These are phyloP conservation scores for Blastobotrys elegans DNA, from an alignment of 1,139 yeast genomes.

Conservation along the genomic window DNA sequence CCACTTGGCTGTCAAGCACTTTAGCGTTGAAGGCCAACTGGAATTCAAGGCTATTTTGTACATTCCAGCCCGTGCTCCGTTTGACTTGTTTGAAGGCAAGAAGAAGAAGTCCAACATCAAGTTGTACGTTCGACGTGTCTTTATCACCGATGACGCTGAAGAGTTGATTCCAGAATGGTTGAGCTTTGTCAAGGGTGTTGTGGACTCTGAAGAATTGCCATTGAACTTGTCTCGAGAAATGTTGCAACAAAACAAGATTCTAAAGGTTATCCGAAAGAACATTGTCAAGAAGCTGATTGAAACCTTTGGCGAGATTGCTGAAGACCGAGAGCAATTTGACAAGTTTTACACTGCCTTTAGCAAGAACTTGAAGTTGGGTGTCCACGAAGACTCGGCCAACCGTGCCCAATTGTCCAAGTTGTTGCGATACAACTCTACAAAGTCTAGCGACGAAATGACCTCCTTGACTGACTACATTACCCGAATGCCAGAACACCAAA, in stretches of 20 bases:
- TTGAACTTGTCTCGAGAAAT: slow-evolving; percentile 99
- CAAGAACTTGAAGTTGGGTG: slow-evolving; percentile 98
- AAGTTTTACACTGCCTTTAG: slow-evolving; percentile 98
- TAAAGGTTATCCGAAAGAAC: slow-evolving; percentile 99
- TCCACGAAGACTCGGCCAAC: slow-evolving; percentile 99
- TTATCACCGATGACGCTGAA: slow-evolving; percentile 99
- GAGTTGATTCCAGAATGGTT: slow-evolving; percentile 99
- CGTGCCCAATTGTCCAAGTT: slow-evolving; percentile 92
- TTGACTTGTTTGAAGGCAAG: slow-evolving; percentile 93
- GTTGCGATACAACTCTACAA: slow-evolving; percentile 95
- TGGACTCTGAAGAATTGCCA: slow-evolving; percentile 99
- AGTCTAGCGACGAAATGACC: slow-evolving; percentile 89
- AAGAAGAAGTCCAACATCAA: slow-evolving; percentile 99
- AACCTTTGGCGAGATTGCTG: slow-evolving; percentile 98
- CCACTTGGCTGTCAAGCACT: slow-evolving; percentile 99
- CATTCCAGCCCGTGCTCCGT: slow-evolving; percentile 99
- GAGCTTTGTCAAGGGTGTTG: slow-evolving; percentile 97
- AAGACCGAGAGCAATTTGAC: slow-evolving; percentile 97
- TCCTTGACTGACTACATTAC: slow-evolving; percentile 96
- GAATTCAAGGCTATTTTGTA: slow-evolving; percentile 98
- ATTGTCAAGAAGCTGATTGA: slow-evolving; percentile 97
- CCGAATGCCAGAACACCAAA: slow-evolving; percentile 99
- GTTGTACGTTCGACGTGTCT: slow-evolving; percentile 98
- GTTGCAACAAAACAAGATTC: slow-evolving; percentile 99
- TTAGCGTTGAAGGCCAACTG: slow-evolving; percentile 99